These are phyloP conservation scores for Rosa rugosa DNA, from an alignment of 306 rosid species.

Conservation along the genomic window DNA sequence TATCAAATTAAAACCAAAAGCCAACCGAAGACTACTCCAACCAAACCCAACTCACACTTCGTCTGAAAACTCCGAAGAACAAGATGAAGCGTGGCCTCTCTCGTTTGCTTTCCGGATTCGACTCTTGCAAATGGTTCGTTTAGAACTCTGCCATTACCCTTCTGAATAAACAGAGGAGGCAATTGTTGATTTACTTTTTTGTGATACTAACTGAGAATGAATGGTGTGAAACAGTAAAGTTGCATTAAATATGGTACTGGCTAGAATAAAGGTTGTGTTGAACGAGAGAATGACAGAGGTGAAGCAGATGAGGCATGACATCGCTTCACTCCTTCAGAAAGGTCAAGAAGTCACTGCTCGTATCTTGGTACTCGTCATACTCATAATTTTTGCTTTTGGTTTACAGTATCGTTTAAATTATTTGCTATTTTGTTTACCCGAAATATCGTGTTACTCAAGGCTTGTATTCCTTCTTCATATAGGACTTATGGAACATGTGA, in stretches of 20 bases:
- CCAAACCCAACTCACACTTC: not conserved
- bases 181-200: not conserved
- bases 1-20: not conserved
- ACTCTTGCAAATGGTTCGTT: slow-evolving; percentile 82
- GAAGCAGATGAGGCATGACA: slow-evolving; percentile 90
- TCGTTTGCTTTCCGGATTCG: slow-evolving; percentile 63
- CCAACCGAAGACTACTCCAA: not conserved
- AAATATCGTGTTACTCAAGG: not conserved
- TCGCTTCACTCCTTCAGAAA: slow-evolving; percentile 77
- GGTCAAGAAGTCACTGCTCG: slow-evolving; percentile 97
- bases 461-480: not conserved
- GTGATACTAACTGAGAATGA: not conserved
- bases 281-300: slow-evolving; percentile 80
- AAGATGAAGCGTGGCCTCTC: slow-evolving; percentile 55
- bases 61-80: slow-evolving; percentile 32
- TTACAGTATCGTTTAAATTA: not conserved
- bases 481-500: not conserved
- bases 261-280: slow-evolving; percentile 85
- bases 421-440: not conserved
- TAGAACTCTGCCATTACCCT: not conserved
- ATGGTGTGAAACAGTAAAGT: slow-evolving; percentile 59
- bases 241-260: slow-evolving; percentile 83
- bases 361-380: slow-evolving; percentile 52
- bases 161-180: not conserved
- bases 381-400: not conserved